Conservation (phyloP, 192 early-diverging fungal species). For the Phlyctochytrium bullatum region DNA sequence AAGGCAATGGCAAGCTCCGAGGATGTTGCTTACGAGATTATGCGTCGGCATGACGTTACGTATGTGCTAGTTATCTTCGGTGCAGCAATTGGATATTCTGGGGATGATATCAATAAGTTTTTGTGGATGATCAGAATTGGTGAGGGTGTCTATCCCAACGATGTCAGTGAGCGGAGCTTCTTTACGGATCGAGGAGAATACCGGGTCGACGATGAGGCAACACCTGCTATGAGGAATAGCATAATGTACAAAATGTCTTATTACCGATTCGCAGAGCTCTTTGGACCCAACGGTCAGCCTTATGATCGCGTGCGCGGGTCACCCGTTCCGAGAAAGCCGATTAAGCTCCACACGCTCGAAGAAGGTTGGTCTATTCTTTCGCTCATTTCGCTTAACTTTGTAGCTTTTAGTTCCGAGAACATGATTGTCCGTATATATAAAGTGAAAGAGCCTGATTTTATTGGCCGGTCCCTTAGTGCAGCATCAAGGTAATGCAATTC, state of each 20-base stretch:
- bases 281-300: conserved; percentile 62
- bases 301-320: conserved; percentile 84
- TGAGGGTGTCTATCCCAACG: conserved; percentile 93
- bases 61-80: conserved; percentile 98
- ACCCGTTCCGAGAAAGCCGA: conserved; percentile 69
- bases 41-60: conserved; percentile 90
- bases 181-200: conserved; percentile 91
- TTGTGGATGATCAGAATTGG: conserved; percentile 99
- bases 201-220: conserved; percentile 85
- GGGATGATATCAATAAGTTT: conserved; percentile 99
- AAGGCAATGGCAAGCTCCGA: conserved; percentile 89
- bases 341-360: conserved; percentile 82
- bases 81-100: conserved; percentile 93
- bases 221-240: conserved; percentile 84
- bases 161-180: conserved; percentile 85
- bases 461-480: conserved; percentile 74
- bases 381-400: conserved; percentile 9
- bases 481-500: conserved; percentile 36
- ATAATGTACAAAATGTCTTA: conserved; percentile 98
- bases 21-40: conserved; percentile 88
- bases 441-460: conserved; percentile 93
- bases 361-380: conserved; percentile 55
- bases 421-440: conserved; percentile 99
- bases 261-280: conserved; percentile 90
- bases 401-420: conserved; percentile 46